Conservation (phyloP, 2,329 filamentous ascomycete genomes). For the Verticillium isaacii region DNA sequence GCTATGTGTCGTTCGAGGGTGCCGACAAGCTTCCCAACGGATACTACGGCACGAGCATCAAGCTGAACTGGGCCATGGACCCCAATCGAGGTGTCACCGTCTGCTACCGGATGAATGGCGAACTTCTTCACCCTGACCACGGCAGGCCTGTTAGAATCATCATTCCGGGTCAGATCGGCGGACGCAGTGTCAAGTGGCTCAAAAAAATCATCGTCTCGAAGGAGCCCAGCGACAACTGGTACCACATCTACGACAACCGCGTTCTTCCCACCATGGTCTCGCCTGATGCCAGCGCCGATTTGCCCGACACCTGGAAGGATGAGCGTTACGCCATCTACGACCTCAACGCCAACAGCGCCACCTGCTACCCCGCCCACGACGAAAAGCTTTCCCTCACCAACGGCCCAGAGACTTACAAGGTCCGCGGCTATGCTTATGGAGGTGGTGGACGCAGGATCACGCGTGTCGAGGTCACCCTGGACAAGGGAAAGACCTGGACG, state of each 20-base stretch:
- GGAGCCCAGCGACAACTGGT: slow-evolving; percentile 85
- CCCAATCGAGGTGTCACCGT: slow-evolving; percentile 79
- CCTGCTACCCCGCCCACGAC: slow-evolving; percentile 74
- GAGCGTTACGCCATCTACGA: slow-evolving; percentile 93
- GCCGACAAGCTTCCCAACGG: slow-evolving; percentile 86
- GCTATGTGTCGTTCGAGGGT: slow-evolving; percentile 87
- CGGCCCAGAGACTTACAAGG: slow-evolving; percentile 46
- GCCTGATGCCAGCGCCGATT: slow-evolving; percentile 71
- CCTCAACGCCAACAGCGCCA: slow-evolving; percentile 80
- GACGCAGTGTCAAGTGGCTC: slow-evolving; percentile 89
- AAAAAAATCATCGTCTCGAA: slow-evolving; percentile 75
- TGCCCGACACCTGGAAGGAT: slow-evolving; percentile 78
- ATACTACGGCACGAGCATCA: slow-evolving; percentile 82
- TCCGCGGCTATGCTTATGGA: slow-evolving; percentile 81
- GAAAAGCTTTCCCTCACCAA: slow-evolving; percentile 53
- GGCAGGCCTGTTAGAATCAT: slow-evolving; percentile 78
- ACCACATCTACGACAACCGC: slow-evolving; percentile 90
- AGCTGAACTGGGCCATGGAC: slow-evolving; percentile 85
- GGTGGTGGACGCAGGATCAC: slow-evolving; percentile 83
- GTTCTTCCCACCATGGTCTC: slow-evolving; percentile 83
- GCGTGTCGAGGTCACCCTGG: slow-evolving; percentile 75
- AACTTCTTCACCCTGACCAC: slow-evolving; percentile 74
- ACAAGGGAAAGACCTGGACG: slow-evolving; percentile 76
- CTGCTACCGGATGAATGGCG: slow-evolving; percentile 87
- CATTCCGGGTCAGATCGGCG: slow-evolving; percentile 88